Percentiles rank a stretch among this genome's conserved stretches.
Evolutionary conservation across 2,329 filamentous ascomycete species (phyloP).

Genomic region (Xylaria sp.): DNA sequence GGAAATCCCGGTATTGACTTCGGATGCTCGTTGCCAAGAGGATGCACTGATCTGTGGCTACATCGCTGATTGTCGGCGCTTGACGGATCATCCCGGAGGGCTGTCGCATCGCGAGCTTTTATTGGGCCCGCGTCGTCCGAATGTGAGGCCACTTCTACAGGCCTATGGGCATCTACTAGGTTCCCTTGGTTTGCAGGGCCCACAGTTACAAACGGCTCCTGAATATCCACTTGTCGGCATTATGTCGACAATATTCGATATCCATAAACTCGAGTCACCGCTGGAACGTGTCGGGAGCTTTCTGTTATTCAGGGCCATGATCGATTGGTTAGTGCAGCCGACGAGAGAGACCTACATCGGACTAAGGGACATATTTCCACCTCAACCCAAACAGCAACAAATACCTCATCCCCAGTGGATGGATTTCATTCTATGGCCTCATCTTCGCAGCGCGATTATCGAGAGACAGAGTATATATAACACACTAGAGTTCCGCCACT

Average conservation of each 20-base stretch:
- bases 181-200: slow-evolving; percentile 41
- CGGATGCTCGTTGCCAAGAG: slow-evolving; percentile 48
- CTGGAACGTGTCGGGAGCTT: slow-evolving; percentile 51
- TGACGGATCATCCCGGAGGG: slow-evolving; percentile 44
- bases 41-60: slow-evolving; percentile 53
- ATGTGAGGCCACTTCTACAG: slow-evolving; percentile 50
- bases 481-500: slow-evolving; percentile 52
- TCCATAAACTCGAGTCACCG: slow-evolving; percentile 44
- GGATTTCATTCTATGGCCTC: slow-evolving; percentile 49
- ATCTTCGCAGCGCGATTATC: slow-evolving; percentile 52
- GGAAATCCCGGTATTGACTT: slow-evolving; percentile 51
- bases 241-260: slow-evolving; percentile 48
- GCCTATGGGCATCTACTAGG: slow-evolving; percentile 30
- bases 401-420: slow-evolving; percentile 50
- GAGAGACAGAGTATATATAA: slow-evolving; percentile 52
- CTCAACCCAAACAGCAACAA: slow-evolving; percentile 46
- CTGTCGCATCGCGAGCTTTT: slow-evolving; percentile 45
- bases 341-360: slow-evolving; percentile 47
- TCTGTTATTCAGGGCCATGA: slow-evolving; percentile 48
- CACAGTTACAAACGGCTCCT: slow-evolving; percentile 34
- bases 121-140: slow-evolving; percentile 50
- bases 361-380: slow-evolving; percentile 43
- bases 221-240: slow-evolving; percentile 49
- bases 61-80: slow-evolving; percentile 51
- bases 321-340: slow-evolving; percentile 50